A percentile compares a stretch with the other conserved stretches of the same genome.
Evolutionary conservation across 495 filamentous ascomycete genomes (phyloP).

Genomic region (Cercophora sp.): DNA sequence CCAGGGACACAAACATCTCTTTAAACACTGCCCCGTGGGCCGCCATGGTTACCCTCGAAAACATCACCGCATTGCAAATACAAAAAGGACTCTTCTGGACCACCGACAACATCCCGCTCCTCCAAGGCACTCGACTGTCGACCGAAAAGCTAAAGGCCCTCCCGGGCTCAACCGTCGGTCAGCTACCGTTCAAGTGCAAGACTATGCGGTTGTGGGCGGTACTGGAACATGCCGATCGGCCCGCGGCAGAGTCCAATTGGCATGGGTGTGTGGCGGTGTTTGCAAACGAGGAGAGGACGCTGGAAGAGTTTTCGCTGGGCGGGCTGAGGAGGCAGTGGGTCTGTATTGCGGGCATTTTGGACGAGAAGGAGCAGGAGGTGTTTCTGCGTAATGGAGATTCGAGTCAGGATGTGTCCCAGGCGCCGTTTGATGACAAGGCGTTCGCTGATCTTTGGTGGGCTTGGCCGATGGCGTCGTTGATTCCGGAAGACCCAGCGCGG

Average conservation of each 20-base stretch:
- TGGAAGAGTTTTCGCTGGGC: conserved; percentile 2
- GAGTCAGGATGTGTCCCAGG: background rate
- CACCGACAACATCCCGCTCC: background rate
- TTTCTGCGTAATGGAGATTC: conserved; percentile 1
- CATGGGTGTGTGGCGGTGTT: background rate
- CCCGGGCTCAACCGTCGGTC: background rate
- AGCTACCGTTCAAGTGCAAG: background rate
- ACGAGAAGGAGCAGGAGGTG: background rate
- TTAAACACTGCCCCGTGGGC: background rate
- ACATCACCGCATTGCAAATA: background rate
- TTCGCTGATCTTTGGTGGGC: background rate
- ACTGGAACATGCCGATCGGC: conserved; percentile 4
- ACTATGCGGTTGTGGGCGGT: background rate
- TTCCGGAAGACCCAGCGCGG: conserved; percentile 1
- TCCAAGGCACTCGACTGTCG: background rate
- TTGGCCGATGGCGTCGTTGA: conserved; percentile 1
- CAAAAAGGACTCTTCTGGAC: background rate
- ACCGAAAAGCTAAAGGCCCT: background rate
- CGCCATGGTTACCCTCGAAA: background rate
- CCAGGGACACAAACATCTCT: conserved; percentile 3
- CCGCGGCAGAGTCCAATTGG: conserved; percentile 2
- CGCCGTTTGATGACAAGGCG: background rate
- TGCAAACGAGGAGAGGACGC: background rate
- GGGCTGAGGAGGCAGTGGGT: background rate
- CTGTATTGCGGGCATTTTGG: background rate